These are phyloP conservation scores for Canna indica DNA, from an alignment of 176 grass and related monocot species.

Conservation along the genomic window DNA sequence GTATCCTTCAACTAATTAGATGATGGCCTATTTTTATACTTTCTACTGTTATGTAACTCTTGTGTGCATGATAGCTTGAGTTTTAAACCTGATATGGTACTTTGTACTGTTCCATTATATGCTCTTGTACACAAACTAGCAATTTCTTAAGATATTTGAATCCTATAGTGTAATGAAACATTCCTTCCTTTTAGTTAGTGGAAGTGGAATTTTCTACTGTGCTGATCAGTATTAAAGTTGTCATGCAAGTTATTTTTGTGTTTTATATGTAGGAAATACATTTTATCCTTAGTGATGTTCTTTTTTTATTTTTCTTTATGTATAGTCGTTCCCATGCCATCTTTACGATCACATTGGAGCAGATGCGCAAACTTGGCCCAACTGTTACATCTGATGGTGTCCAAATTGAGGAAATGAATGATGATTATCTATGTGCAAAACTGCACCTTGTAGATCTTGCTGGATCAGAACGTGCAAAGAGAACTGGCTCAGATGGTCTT, in stretches of 20 bases:
- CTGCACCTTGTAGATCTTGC: slow-evolving; percentile 96
- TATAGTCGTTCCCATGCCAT: slow-evolving; percentile 99
- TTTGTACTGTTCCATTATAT: neutral
- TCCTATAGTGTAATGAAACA: too few relatives aligned
- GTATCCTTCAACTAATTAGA: neutral
- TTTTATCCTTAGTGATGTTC: neutral
- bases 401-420: slow-evolving; percentile 69
- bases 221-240: neutral
- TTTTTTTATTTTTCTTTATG: neutral
- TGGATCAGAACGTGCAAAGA: slow-evolving; percentile 88
- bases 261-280: neutral
- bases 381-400: slow-evolving; percentile 51
- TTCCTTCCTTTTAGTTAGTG: too few relatives aligned
- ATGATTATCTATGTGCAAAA: slow-evolving; percentile 95
- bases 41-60: too few relatives aligned
- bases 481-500: slow-evolving; percentile 96
- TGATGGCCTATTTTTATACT: too few relatives aligned
- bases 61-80: neutral
- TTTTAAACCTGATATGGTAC: neutral
- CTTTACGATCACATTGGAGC: slow-evolving; percentile 99
- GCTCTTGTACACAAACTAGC: too few relatives aligned
- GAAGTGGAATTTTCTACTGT: neutral
- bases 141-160: too few relatives aligned
- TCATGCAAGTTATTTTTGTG: neutral
- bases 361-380: slow-evolving; percentile 92